These are phyloP conservation scores for Gracilaria caudata DNA, from an alignment of 23 red algal genomes.

Conservation along the genomic window DNA sequence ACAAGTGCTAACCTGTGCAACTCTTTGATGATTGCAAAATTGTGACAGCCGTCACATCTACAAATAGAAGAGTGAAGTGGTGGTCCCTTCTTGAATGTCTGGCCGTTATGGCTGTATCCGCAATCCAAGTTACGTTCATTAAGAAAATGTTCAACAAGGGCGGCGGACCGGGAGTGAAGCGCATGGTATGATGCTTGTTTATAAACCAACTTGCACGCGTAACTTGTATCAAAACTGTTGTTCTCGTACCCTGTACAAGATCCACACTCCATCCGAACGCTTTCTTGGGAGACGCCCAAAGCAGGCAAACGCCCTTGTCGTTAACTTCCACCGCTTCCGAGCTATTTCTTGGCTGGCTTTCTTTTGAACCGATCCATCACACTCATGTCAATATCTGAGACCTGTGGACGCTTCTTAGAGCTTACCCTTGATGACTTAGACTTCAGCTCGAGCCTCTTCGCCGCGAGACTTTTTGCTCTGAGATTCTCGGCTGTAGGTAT, in stretches of 20 bases:
- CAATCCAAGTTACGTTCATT: constrained; percentile 79
- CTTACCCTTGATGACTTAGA: no score
- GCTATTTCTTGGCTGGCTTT: not conserved
- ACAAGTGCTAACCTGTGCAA: not conserved
- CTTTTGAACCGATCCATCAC: not conserved
- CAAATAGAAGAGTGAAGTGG: constrained; percentile 76
- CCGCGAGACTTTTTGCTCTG: no score
- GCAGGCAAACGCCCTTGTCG: not conserved
- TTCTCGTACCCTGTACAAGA: not conserved
- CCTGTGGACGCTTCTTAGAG: not conserved
- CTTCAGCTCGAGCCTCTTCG: not conserved
- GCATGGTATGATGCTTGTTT: constrained; percentile 75
- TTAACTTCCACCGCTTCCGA: not conserved
- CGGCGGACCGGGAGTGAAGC: constrained; percentile 56
- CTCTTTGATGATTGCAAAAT: not conserved
- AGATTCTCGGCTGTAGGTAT: not conserved
- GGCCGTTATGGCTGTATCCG: constrained; percentile 75
- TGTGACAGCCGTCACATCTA: constrained; percentile 63
- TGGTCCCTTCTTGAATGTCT: constrained; percentile 85
- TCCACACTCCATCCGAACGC: not conserved
- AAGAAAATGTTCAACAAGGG: constrained; percentile 82
- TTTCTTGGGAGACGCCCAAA: not conserved
- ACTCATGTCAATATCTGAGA: not conserved
- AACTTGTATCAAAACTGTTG: constrained; percentile 20
- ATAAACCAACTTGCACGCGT: constrained; percentile 17